Conservation (phyloP, 2,329 filamentous ascomycete genomes). For the Coniosporium tulheliwenetii region DNA sequence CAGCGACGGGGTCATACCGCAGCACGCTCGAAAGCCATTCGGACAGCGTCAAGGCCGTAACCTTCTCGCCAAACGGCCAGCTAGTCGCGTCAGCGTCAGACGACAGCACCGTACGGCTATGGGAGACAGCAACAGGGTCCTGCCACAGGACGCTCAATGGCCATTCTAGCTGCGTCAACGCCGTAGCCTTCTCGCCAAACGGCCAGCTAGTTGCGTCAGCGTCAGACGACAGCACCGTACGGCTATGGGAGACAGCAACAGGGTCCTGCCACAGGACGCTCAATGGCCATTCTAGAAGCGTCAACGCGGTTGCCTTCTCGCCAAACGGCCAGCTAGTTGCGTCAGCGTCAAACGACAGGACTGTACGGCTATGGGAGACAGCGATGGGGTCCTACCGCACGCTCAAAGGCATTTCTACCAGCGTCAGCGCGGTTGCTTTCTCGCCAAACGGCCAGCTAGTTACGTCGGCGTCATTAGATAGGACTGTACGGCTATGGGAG, state of each 20-base stretch:
- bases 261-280: constrained; percentile 1
- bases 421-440: no score
- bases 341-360: constrained; percentile 5
- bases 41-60: constrained; percentile 6
- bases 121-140: constrained; percentile 1
- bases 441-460: no score
- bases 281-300: constrained; percentile 7
- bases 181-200: constrained; percentile 4
- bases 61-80: constrained; percentile 6
- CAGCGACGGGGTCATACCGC: neutral
- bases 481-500: no score
- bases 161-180: constrained; percentile 7
- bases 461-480: no score
- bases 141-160: constrained; percentile 4
- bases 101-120: neutral
- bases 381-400: constrained; percentile 1
- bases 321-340: constrained; percentile 7
- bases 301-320: constrained; percentile 8
- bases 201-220: constrained; percentile 7
- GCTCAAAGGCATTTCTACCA: no score
- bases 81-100: no score
- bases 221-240: constrained; percentile 4
- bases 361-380: constrained; percentile 6
- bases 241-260: constrained; percentile 5
- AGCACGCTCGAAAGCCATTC: constrained; percentile 6